Evolutionary conservation across 164 flowering plant genomes (phyloP), one percentile per base, ranked within the genome.

Genomic region (Saururus chinensis): DNA sequence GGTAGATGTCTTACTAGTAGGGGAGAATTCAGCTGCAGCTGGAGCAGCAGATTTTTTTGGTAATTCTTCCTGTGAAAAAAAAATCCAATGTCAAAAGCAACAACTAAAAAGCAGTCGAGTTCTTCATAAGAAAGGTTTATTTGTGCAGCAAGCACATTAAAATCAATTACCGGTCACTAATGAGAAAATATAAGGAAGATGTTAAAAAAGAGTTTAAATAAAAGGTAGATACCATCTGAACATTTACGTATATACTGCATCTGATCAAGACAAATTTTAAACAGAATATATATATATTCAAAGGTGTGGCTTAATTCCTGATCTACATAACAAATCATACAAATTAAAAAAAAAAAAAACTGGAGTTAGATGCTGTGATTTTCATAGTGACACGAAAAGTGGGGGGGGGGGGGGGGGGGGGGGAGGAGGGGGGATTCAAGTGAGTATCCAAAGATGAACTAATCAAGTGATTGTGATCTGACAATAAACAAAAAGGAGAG

Each of bases 1-100:
- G 53, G 56, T 84, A 67, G 66, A 59, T n/a, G 22, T 59, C 64
- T 63, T 77, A 62, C 72, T 76, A 56, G 66, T 65, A 14, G 87
- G 76, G 24, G 87, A 76, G 61, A 70, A 59, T n/a, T 64, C 73
- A 60, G 53, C 60, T 2, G 12, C 48, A 14, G 75, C 53, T 65
- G 59, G 63, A 52, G 70, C 80, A 41, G 37, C n/a, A 7, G 45
- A 68, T 51, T 59, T 73, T 48, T 40, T 56, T 37, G 54, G 41
- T 60, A 61, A n/a, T 9, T 74, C 80, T 56, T 68, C 83, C 84
- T 76, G 71, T 62, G 40, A 64, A 54, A 60, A 30, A 19, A 16
- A 42, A 19, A 17, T 49, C 23, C 10, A 25, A 23, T 49, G 19
- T 9, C 19, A 10, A 23, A 25, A 60, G 24, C 21, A 53, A 2